Evolutionary conservation across 768 basidiomycete species (phyloP).

Genomic region (Tricholoma sp.): DNA sequence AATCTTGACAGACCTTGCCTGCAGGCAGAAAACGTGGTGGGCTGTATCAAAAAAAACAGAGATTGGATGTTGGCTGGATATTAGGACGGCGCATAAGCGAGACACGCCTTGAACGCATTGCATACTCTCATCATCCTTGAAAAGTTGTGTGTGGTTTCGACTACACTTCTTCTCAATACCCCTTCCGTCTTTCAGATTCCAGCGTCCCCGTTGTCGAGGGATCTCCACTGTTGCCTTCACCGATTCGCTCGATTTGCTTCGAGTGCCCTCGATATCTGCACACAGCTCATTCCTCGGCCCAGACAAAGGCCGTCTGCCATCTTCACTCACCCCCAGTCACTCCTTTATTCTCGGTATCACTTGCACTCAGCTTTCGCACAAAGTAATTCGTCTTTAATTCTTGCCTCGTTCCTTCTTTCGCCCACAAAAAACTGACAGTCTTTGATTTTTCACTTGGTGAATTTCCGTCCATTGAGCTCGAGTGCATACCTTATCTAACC

Average conservation of each 20-base stretch:
- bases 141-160: conserved; percentile 44
- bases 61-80: conserved; percentile 37
- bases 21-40: conserved; percentile 76
- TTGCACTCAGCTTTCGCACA: conserved; percentile 19
- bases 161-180: conserved; percentile 35
- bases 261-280: conserved; percentile 28
- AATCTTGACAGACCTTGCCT: conserved; percentile 49
- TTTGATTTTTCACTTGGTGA: conserved; percentile 12
- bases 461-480: not conserved
- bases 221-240: conserved; percentile 23
- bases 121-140: conserved; percentile 41
- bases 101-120: conserved; percentile 47
- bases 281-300: conserved; percentile 1
- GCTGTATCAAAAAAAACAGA: conserved; percentile 42
- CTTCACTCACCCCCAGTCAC: conserved; percentile 44
- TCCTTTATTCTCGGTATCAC: conserved; percentile 34
- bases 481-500: not conserved
- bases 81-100: conserved; percentile 49
- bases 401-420: conserved; percentile 15
- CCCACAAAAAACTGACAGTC: conserved; percentile 17
- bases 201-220: conserved; percentile 29
- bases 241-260: conserved; percentile 50
- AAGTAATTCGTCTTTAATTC: conserved; percentile 27
- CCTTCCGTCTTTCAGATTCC: conserved; percentile 21
- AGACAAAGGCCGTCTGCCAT: conserved; percentile 10